Conservation (phyloP, 495 filamentous ascomycete species). For the Pseudoneurospora amorphoporcata region DNA sequence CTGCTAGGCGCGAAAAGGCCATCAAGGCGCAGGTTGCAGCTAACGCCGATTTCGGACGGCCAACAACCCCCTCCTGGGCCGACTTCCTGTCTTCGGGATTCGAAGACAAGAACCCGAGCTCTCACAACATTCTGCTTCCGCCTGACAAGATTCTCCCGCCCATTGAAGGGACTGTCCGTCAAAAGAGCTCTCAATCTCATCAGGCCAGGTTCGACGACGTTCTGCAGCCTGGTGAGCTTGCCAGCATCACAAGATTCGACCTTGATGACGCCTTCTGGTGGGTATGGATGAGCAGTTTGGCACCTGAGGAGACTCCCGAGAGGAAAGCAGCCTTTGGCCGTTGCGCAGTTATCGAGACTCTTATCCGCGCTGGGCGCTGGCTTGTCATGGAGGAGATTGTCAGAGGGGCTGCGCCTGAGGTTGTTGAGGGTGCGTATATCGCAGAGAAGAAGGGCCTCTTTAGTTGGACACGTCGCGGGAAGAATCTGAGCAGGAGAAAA, state of each 20-base stretch:
- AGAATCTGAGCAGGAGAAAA: constrained; percentile 55
- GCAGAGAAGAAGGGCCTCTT: constrained; percentile 91
- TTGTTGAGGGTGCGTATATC: constrained; percentile 75
- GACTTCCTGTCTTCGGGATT: constrained; percentile 95
- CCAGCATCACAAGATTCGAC: constrained; percentile 76
- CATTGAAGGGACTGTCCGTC: constrained; percentile 58
- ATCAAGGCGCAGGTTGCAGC: constrained; percentile 31
- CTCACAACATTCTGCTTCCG: constrained; percentile 59
- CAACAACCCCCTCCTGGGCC: constrained; percentile 94
- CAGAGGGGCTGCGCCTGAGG: constrained; percentile 80
- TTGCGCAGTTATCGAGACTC: constrained; percentile 84
- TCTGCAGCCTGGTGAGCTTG: constrained; percentile 86
- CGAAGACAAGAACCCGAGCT: constrained; percentile 52
- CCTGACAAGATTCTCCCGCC: constrained; percentile 87
- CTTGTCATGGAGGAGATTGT: constrained; percentile 93
- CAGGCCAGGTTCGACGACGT: constrained; percentile 51
- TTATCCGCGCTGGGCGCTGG: constrained; percentile 75
- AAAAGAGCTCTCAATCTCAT: constrained; percentile 84
- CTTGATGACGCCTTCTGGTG: constrained; percentile 98
- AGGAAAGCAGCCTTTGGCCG: constrained; percentile 91
- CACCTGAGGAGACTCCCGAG: constrained; percentile 66
- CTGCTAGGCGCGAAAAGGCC: constrained; percentile 12
- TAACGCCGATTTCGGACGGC: constrained; percentile 56
- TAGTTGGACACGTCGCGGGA: constrained; percentile 65
- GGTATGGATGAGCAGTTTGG: constrained; percentile 98